A percentile compares a stretch with the other conserved stretches of the same genome.
These are phyloP conservation scores for Glycyrrhiza uralensis DNA, from an alignment of 306 rosid genomes.

Conservation along the genomic window DNA sequence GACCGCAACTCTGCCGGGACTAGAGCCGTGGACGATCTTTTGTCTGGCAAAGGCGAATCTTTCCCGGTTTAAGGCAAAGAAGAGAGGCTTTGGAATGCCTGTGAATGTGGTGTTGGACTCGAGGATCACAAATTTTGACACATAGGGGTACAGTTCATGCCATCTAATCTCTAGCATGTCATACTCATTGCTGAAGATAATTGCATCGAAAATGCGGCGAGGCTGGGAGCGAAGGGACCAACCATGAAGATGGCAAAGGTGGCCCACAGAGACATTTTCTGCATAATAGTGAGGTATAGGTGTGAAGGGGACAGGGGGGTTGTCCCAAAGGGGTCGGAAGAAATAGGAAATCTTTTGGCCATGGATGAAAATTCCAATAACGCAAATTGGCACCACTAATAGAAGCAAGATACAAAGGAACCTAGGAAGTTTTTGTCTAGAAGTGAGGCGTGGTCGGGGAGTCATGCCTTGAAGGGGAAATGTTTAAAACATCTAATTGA, in stretches of 20 bases:
- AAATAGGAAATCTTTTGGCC: slow-evolving; percentile 63
- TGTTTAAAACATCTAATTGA: background rate
- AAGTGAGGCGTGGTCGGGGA: slow-evolving; percentile 33
- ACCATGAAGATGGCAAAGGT: slow-evolving; percentile 79
- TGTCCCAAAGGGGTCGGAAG: slow-evolving; percentile 93
- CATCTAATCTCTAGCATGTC: slow-evolving; percentile 86
- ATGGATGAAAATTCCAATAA: slow-evolving; percentile 43
- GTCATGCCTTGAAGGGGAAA: slow-evolving; percentile 42
- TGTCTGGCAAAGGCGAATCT: slow-evolving; percentile 63
- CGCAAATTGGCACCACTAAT: slow-evolving; percentile 43
- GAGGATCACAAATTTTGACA: slow-evolving; percentile 72
- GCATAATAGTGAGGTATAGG: slow-evolving; percentile 81
- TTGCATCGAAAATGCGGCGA: slow-evolving; percentile 67
- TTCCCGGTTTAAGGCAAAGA: slow-evolving; percentile 43
- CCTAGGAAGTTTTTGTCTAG: slow-evolving; percentile 38
- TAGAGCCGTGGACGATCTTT: slow-evolving; percentile 43
- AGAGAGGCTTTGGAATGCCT: slow-evolving; percentile 72
- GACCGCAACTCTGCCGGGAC: slow-evolving; percentile 47
- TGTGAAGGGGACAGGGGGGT: slow-evolving; percentile 59
- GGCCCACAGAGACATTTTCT: slow-evolving; percentile 75
- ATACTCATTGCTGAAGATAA: slow-evolving; percentile 87
- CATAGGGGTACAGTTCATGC: slow-evolving; percentile 74
- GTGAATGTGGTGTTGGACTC: slow-evolving; percentile 85
- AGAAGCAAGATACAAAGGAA: slow-evolving; percentile 39
- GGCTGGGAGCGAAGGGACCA: slow-evolving; percentile 74